Base-by-base conservation (phyloP, 768 basidiomycete species). In the Lentinus brumalis region DNA sequence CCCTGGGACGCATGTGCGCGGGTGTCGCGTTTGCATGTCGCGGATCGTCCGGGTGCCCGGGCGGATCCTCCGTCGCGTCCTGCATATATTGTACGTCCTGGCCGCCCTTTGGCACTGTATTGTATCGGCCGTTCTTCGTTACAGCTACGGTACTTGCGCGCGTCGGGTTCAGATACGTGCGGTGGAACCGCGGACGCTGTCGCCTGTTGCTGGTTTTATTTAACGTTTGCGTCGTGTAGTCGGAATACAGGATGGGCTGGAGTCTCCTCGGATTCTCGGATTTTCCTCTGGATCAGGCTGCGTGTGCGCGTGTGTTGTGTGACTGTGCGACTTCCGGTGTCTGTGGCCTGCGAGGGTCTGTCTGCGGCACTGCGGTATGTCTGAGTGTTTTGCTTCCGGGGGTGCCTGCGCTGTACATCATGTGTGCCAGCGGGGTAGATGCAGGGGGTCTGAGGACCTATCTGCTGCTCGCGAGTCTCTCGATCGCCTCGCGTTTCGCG, bases 261-360 rank as follows among this genome's bases (percentile, higher is more conserved):
- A 53, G 60, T 42, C 55, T 61, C 54, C 50, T 61, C 60, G 60
- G 60, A 53, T 40, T 50, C 50, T 52, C 60, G 44, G 52, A 54
- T 39, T 29, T n/a, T 32, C 10, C 14, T 15, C 31, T 38, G 14
- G 39, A 9, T 16, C 21, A 26, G 21, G 21, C 21, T n/a, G 18
- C 11, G 38, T 31, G 29, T 46, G 44, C 42, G 8, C 18, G 47
- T 53, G 32, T 26, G 35, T 5, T 21, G 52, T 40, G 52, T 51
- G 30, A 31, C 14, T 32, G 50, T 18, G 21, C 21, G 44, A 45
- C 44, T 26, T 16, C 44, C 21, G 44, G 44, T 16, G 44, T 49
- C 11, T 18, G 21, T 26, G 11, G 35, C 35, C 7, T 35, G 35
- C 7, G 7, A 35, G 11, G 35, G 11, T 6, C 35, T 35, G 32